Evolutionary conservation across 441 rosid species (phyloP).

Genomic region (Corymbia citriodora): DNA sequence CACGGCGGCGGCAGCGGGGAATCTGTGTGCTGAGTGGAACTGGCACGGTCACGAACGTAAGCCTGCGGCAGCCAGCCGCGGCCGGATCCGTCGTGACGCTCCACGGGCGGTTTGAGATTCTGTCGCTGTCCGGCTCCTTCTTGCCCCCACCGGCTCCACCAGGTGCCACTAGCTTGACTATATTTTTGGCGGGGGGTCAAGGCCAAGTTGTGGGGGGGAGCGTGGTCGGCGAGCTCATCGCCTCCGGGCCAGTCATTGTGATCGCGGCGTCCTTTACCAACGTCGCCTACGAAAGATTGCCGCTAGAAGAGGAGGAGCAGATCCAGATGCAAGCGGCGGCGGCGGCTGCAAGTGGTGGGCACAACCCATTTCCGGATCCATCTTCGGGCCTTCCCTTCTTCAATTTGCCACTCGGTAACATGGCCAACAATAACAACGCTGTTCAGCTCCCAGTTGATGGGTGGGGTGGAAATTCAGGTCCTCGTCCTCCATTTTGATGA

Average conservation of each 20-base stretch:
- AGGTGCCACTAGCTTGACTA: slow-evolving; percentile 84
- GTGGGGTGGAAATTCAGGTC: slow-evolving; percentile 65
- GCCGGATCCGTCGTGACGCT: slow-evolving; percentile 69
- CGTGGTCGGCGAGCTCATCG: slow-evolving; percentile 81
- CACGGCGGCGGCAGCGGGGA: slow-evolving; percentile 83
- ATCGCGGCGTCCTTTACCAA: slow-evolving; percentile 87
- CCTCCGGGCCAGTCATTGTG: slow-evolving; percentile 86
- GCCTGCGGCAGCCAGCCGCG: slow-evolving; percentile 80
- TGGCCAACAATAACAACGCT: slow-evolving; percentile 12
- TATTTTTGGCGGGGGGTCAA: slow-evolving; percentile 79
- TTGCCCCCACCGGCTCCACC: slow-evolving; percentile 98
- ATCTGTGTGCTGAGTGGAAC: slow-evolving; percentile 78
- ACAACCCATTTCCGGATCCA: slow-evolving; percentile 50
- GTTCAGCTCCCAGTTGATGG: slow-evolving; percentile 88
- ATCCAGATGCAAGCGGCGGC: slow-evolving; percentile 40
- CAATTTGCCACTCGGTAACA: slow-evolving; percentile 58
- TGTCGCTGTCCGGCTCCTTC: slow-evolving; percentile 85
- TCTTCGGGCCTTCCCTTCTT: slow-evolving; percentile 86
- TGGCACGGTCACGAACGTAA: slow-evolving; percentile 86
- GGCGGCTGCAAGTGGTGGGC: slow-evolving; percentile 27
- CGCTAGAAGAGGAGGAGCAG: slow-evolving; percentile 85
- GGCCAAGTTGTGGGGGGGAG: slow-evolving; percentile 95
- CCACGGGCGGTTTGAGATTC: slow-evolving; percentile 85
- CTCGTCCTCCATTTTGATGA: slow-evolving; percentile 62
- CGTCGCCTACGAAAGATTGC: slow-evolving; percentile 89